Evolutionary conservation across 768 basidiomycete genomes (phyloP).

Genomic region (Collybia nuda): DNA sequence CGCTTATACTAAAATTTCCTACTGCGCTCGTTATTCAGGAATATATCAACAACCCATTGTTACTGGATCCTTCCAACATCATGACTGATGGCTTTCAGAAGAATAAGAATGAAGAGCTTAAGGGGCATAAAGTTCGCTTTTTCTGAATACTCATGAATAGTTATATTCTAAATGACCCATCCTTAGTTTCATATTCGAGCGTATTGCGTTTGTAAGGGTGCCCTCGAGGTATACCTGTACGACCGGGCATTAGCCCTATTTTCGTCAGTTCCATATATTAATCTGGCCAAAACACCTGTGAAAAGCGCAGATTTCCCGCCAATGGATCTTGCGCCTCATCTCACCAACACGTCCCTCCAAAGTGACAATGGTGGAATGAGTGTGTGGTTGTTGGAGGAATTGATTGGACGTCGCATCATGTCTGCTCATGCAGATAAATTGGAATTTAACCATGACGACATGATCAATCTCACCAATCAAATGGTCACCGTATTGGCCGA

Average conservation of each 20-base stretch:
- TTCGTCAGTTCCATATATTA: slow-evolving; percentile 67
- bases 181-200: slow-evolving; percentile 89
- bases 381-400: slow-evolving; percentile 80
- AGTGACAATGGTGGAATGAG: slow-evolving; percentile 59
- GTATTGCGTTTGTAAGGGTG: slow-evolving; percentile 80
- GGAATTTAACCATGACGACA: slow-evolving; percentile 31
- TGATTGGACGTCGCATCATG: slow-evolving; percentile 63
- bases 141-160: not conserved
- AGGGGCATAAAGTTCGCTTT: slow-evolving; percentile 59
- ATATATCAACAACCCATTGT: slow-evolving; percentile 76
- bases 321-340: slow-evolving; percentile 68
- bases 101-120: slow-evolving; percentile 20
- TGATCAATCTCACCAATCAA: slow-evolving; percentile 52
- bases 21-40: slow-evolving; percentile 54
- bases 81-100: slow-evolving; percentile 21
- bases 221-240: slow-evolving; percentile 79
- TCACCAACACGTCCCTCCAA: slow-evolving; percentile 94
- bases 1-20: not conserved
- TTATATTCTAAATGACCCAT: not conserved
- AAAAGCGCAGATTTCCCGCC: slow-evolving; percentile 19
- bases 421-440: slow-evolving; percentile 16
- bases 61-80: slow-evolving; percentile 67
- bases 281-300: slow-evolving; percentile 36
- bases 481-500: slow-evolving; percentile 71
- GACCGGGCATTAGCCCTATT: slow-evolving; percentile 86